Percentiles rank a stretch among this genome's conserved stretches.
Evolutionary conservation across 495 filamentous ascomycete genomes (phyloP).

Genomic region (Cetradonia linearis): DNA sequence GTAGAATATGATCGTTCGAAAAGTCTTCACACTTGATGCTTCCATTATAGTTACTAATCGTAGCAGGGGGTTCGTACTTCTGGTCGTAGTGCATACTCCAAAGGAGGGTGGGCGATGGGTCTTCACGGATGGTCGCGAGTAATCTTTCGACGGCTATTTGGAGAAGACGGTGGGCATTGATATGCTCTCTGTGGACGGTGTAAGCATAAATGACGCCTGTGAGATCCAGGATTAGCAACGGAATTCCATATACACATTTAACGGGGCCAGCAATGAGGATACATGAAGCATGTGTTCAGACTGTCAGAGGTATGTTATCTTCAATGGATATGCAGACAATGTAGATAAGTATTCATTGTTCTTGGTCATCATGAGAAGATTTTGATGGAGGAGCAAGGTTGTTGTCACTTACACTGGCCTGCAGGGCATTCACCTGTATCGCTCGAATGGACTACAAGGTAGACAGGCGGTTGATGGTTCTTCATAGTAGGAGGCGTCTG

Average conservation of each 20-base stretch:
- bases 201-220: constrained; percentile 64
- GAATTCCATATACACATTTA: constrained; percentile 17
- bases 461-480: constrained; percentile 44
- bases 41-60: constrained; percentile 19
- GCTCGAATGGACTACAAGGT: constrained; percentile 68
- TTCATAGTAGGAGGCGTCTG: constrained; percentile 22
- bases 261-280: constrained; percentile 17
- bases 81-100: constrained; percentile 59
- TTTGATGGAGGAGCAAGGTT: no score
- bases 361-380: constrained; percentile 58
- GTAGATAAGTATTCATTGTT: constrained; percentile 93
- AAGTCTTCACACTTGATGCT: constrained; percentile 27
- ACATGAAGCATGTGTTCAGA: constrained; percentile 55
- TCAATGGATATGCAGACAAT: constrained; percentile 87
- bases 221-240: constrained; percentile 7
- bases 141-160: constrained; percentile 47
- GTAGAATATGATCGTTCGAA: constrained; percentile 27
- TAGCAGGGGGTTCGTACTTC: constrained; percentile 23
- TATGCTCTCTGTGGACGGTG: constrained; percentile 34
- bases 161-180: constrained; percentile 36
- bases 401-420: constrained; percentile 79
- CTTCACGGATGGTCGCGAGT: constrained; percentile 32
- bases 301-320: constrained; percentile 73
- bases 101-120: constrained; percentile 33
- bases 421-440: constrained; percentile 81